Evolutionary conservation across 1,139 yeast genomes (phyloP).

Genomic region (Taiozyma sp.): DNA sequence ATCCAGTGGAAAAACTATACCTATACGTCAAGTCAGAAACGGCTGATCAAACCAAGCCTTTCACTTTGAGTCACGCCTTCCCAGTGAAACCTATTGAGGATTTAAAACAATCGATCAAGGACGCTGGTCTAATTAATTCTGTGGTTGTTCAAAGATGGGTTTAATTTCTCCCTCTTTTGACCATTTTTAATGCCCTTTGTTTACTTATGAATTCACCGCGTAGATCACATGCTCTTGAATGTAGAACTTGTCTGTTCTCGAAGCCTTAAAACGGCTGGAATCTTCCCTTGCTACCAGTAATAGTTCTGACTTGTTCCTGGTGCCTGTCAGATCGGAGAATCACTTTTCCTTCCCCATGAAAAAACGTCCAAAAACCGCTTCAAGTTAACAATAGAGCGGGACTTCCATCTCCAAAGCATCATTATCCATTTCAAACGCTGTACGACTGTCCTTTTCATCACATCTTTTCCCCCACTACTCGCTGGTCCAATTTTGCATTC

Average conservation of each 20-base stretch:
- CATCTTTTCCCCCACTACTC: too few species aligned
- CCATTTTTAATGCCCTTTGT: not conserved
- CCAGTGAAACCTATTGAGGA: constrained; percentile 77
- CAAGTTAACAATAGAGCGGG: not conserved
- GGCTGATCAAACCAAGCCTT: constrained; percentile 36
- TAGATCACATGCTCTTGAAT: not conserved
- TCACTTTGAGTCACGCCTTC: constrained; percentile 74
- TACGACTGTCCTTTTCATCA: not conserved
- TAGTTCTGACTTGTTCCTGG: not conserved
- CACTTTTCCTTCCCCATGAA: not conserved
- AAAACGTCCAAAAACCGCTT: not conserved
- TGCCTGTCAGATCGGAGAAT: not conserved
- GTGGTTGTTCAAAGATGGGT: constrained; percentile 89
- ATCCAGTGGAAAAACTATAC: constrained; percentile 64
- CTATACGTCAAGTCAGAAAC: constrained; percentile 55
- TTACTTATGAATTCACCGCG: not conserved
- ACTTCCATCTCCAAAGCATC: not conserved
- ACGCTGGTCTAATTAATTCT: constrained; percentile 75
- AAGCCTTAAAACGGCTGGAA: too few species aligned
- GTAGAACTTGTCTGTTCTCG: not conserved
- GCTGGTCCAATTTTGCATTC: not conserved
- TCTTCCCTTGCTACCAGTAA: not conserved
- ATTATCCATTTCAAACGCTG: not conserved
- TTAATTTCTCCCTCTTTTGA: not conserved
- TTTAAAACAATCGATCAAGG: constrained; percentile 51